Base-by-base conservation (phyloP, 2,329 filamentous ascomycete species). In the Talaromyces funiculosus region DNA sequence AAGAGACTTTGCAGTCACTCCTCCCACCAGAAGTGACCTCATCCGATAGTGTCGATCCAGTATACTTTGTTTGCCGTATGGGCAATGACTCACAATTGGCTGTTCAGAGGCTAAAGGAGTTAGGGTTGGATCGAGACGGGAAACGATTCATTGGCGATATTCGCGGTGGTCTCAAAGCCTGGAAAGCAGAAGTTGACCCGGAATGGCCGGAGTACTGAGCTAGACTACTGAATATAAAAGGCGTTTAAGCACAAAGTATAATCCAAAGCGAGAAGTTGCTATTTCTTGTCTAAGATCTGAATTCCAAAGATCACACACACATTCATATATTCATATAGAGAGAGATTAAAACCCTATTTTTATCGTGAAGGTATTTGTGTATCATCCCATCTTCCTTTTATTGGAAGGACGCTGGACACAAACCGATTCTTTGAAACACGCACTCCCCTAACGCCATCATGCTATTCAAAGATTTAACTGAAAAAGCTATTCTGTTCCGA, bases 51-150 rank as follows among this genome's bases (percentile, higher is more conserved):
- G 70, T 62, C 0, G 63, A 69, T 18, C 72, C 74, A 3, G 71
- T 80, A 4, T 77, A 78, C 54, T 75, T 80, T 16, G 72, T 81
- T 8, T 81, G 79, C 62, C 76, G 78, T 14, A 71, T 75, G n/a
- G 79, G 79, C 1, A 81, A 81, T 54, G 79, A 81, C 59, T 80
- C 78, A 1, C 79, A 80, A 62, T 65, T 77, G 22, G 78, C 73
- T 0, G 78, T 79, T 4, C 67, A 72, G 59, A 76, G 66, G 60
- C 51, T 80, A 47, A 78, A 75, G 57, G 72, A 77, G 14, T 56
- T 75, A 8, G 72, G 74, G 7, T 54, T 75, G 8, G 73, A 73
- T 43, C 67, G 64, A 24, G 65, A 66, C 18, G 73, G 73, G 0
- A 60, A 71, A 56, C 67, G 73, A 47, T 71, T 67, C 51, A 69